These are phyloP conservation scores for Teunomyces aglyptinius DNA, from an alignment of 805 yeast species.

Conservation along the genomic window DNA sequence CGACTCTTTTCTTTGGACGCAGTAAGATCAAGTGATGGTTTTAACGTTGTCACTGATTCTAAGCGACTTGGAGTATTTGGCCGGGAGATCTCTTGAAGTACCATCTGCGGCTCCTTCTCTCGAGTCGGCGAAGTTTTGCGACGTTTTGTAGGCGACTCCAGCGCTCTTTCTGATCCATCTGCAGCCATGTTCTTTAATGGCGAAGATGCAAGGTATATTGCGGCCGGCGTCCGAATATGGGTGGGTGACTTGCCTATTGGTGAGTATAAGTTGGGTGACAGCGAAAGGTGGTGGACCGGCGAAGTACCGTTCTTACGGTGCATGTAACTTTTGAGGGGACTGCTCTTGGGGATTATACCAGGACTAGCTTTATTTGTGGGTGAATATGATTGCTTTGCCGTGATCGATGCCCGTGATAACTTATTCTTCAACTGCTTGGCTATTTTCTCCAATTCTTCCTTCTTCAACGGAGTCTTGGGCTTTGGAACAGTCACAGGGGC, in stretches of 20 bases:
- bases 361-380: slow-evolving; percentile 11
- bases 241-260: slow-evolving; percentile 42
- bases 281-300: slow-evolving; percentile 19
- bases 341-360: slow-evolving; percentile 17
- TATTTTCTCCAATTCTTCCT: slow-evolving; percentile 44
- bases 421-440: slow-evolving; percentile 43
- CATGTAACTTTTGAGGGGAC: slow-evolving; percentile 32
- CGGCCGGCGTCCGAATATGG: slow-evolving; percentile 35
- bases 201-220: slow-evolving; percentile 34
- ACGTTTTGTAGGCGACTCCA: slow-evolving; percentile 36
- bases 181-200: slow-evolving; percentile 28
- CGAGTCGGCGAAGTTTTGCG: slow-evolving; percentile 9
- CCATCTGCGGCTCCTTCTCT: slow-evolving; percentile 19
- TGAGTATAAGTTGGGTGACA: slow-evolving; percentile 35
- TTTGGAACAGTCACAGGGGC: slow-evolving; percentile 9
- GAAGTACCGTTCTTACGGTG: slow-evolving; percentile 24
- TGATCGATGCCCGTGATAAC: slow-evolving; percentile 42
- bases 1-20: slow-evolving; percentile 4
- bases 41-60: slow-evolving; percentile 8
- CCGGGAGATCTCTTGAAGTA: slow-evolving; percentile 27
- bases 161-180: slow-evolving; percentile 10
- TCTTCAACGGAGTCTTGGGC: slow-evolving; percentile 38
- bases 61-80: slow-evolving; percentile 28
- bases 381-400: slow-evolving; percentile 37
- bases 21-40: slow-evolving; percentile 12